Percentiles rank a stretch among this genome's conserved stretches.
These are phyloP conservation scores for Myriosclerotinia scirpicola DNA, from an alignment of 2,329 filamentous ascomycete species.

Conservation along the genomic window DNA sequence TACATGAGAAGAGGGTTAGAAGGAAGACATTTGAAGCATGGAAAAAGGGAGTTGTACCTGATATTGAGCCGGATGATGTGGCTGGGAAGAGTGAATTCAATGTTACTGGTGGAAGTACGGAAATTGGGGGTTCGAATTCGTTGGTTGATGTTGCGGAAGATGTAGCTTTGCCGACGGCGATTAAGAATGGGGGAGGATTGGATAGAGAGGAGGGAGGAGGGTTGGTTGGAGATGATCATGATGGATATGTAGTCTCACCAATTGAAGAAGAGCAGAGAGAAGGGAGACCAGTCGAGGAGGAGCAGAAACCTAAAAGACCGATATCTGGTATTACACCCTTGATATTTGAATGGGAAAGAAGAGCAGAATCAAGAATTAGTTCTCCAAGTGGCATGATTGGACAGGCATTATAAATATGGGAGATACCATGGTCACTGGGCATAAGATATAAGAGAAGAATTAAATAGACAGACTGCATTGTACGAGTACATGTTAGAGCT, in stretches of 20 bases:
- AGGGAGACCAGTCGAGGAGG: background rate
- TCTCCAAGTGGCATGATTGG: background rate
- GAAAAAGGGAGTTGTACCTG: conserved; percentile 14
- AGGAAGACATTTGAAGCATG: conserved; percentile 14
- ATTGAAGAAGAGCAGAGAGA: background rate
- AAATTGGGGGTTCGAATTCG: background rate
- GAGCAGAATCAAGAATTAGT: background rate
- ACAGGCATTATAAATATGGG: background rate
- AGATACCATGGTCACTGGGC: too few relatives aligned
- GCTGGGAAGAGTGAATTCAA: background rate
- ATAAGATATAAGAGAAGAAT: background rate
- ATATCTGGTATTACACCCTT: background rate
- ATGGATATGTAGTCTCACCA: background rate
- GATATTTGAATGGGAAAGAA: conserved; percentile 1
- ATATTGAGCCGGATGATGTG: background rate
- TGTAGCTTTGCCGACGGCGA: background rate
- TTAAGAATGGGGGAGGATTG: too few relatives aligned
- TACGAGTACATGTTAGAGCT: background rate
- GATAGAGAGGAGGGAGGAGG: background rate
- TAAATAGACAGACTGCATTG: background rate
- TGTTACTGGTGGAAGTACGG: background rate
- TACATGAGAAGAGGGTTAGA: background rate
- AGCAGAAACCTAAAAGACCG: background rate
- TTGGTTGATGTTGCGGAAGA: background rate
- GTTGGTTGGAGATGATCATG: background rate